These are phyloP conservation scores for Melianthus villosus DNA, from an alignment of 441 rosid genomes.

Conservation along the genomic window DNA sequence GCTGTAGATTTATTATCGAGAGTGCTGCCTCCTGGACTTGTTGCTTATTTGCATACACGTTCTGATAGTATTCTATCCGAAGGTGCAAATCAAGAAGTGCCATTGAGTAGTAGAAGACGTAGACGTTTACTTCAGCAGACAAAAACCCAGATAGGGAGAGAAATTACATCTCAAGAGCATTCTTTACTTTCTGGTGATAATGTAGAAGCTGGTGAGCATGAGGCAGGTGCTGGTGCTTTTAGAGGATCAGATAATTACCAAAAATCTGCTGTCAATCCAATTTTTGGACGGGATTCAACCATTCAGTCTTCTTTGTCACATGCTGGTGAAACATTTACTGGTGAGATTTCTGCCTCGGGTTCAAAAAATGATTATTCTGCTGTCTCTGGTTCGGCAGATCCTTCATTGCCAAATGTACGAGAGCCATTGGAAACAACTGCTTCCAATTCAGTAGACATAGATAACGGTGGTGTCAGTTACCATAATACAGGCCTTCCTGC, in stretches of 20 bases:
- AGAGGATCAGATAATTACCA: slow-evolving; percentile 37
- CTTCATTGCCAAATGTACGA: slow-evolving; percentile 20
- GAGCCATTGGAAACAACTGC: slow-evolving; percentile 33
- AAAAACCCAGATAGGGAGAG: slow-evolving; percentile 52
- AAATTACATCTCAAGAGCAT: slow-evolving; percentile 49
- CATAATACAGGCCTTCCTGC: slow-evolving; percentile 60
- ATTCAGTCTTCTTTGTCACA: slow-evolving; percentile 20
- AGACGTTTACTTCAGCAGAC: slow-evolving; percentile 84
- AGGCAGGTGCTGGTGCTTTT: slow-evolving; percentile 21
- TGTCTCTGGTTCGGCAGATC: slow-evolving; percentile 22
- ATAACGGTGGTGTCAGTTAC: slow-evolving; percentile 24
- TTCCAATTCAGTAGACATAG: slow-evolving; percentile 33
- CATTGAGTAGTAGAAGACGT: slow-evolving; percentile 66
- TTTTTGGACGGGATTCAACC: slow-evolving; percentile 27
- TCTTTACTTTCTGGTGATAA: slow-evolving; percentile 29
- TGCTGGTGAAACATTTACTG: slow-evolving; percentile 32
- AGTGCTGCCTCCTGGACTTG: slow-evolving; percentile 97
- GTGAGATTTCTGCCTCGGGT: slow-evolving; percentile 29
- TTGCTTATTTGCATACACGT: slow-evolving; percentile 94
- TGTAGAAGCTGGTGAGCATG: slow-evolving; percentile 44
- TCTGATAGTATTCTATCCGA: slow-evolving; percentile 43
- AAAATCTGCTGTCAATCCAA: slow-evolving; percentile 27
- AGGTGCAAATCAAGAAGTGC: slow-evolving; percentile 55
- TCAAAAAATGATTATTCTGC: slow-evolving; percentile 37
- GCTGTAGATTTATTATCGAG: slow-evolving; percentile 79